Conservation (phyloP, 1,284 basidiomycete genomes). For the Ustanciosporium gigantosporum region DNA sequence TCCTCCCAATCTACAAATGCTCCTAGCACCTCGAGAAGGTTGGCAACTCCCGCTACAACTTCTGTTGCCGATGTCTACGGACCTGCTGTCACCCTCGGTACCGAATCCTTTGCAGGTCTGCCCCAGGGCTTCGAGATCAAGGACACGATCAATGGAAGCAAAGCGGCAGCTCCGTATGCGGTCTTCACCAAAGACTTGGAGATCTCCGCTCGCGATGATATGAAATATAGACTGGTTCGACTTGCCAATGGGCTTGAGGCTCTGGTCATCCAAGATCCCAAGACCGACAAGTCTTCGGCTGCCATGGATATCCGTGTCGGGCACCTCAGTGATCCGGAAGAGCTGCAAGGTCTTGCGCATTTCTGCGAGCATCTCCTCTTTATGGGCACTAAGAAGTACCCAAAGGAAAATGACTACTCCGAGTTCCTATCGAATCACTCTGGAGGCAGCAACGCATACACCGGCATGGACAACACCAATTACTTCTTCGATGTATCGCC, state of each 20-base stretch:
- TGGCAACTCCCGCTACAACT: constrained; percentile 17
- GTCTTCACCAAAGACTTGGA: constrained; percentile 49
- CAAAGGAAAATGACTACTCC: constrained; percentile 58
- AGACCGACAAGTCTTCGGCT: constrained; percentile 91
- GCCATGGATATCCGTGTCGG: constrained; percentile 94
- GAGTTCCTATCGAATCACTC: constrained; percentile 88
- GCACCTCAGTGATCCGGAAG: constrained; percentile 81
- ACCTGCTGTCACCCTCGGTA: constrained; percentile 25
- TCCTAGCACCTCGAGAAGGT: constrained; percentile 32
- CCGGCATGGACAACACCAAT: constrained; percentile 89
- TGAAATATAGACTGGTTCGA: constrained; percentile 69
- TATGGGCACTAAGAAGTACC: constrained; percentile 70
- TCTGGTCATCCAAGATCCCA: constrained; percentile 80
- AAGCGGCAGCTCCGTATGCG: constrained; percentile 40
- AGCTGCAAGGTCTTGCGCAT: constrained; percentile 74
- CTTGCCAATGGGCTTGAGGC: constrained; percentile 86
- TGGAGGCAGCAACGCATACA: constrained; percentile 91
- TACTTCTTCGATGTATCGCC: constrained; percentile 91
- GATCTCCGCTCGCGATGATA: constrained; percentile 35
- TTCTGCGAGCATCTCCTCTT: constrained; percentile 96
- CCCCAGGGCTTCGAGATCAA: constrained; percentile 40
- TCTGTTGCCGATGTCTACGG: no score
- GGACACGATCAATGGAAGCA: constrained; percentile 25
- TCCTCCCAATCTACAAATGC: not conserved
- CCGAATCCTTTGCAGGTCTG: constrained; percentile 22